Conservation (phyloP, 345 rosid genomes). For the Geranium rotundifolium region DNA sequence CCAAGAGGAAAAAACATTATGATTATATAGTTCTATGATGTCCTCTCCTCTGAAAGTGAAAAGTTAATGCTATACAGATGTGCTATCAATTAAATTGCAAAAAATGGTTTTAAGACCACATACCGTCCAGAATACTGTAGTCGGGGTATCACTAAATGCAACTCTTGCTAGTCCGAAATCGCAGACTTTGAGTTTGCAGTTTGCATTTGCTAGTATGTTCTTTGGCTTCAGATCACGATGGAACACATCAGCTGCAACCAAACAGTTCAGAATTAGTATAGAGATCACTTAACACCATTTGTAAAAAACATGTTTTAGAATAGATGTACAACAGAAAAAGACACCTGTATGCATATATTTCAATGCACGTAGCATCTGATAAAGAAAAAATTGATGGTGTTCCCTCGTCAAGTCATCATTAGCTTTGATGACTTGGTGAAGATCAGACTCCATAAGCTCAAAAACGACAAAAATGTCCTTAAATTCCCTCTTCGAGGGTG, state of each 20-base stretch:
- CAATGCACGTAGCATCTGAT: slow-evolving; percentile 94
- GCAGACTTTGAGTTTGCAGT: slow-evolving; percentile 92
- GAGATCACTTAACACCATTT: not conserved
- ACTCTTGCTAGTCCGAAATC: slow-evolving; percentile 96
- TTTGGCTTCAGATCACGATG: slow-evolving; percentile 98
- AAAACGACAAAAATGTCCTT: slow-evolving; percentile 87
- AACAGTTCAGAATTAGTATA: slow-evolving; percentile 15
- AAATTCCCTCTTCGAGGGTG: slow-evolving; percentile 90
- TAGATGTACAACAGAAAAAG: not conserved
- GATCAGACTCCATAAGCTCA: slow-evolving; percentile 99
- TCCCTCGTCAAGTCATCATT: slow-evolving; percentile 94
- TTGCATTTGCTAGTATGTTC: slow-evolving; percentile 93
- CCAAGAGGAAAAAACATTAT: slow-evolving; percentile 6
- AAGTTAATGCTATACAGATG: not conserved
- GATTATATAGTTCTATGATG: slow-evolving; percentile 8
- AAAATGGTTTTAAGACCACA: slow-evolving; percentile 11
- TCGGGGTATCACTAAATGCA: slow-evolving; percentile 81
- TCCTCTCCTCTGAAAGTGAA: slow-evolving; percentile 2
- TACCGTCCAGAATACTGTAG: slow-evolving; percentile 91
- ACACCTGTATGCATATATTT: slow-evolving; percentile 96
- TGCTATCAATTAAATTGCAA: not conserved
- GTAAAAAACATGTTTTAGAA: not conserved
- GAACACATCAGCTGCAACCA: slow-evolving; percentile 73
- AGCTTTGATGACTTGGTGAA: slow-evolving; percentile 96
- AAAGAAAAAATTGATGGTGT: slow-evolving; percentile 95